Base-by-base conservation (phyloP, 1,284 basidiomycete genomes). In the Ceraceosorus bombacis region DNA sequence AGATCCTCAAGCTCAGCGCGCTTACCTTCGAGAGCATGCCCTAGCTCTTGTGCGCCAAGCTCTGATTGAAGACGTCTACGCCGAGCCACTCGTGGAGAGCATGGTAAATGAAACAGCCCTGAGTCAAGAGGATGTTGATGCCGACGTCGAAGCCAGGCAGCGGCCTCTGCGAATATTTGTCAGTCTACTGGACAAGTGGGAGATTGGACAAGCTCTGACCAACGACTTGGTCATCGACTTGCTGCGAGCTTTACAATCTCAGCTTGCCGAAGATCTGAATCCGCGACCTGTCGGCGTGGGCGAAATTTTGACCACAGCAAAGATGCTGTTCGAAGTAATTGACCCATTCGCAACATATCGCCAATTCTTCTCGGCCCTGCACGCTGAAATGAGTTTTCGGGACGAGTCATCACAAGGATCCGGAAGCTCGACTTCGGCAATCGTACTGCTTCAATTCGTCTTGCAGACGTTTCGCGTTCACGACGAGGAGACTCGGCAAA, bases 131-230 rank as follows among this genome's bases (percentile, higher is more conserved):
- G 6, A 46, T 17, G 46, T 17, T 52, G 85, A 84, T 0, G 80
- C 82, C 52, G 86, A 90, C 61, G 85, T 86, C 62, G 81, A 85
- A 0, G 87, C 88, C 63, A 85, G 87, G 0, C 84, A 80, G 61
- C 66, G 88, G 13, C 90, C 95, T 0, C 97, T 91, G 82, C 93
- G 93, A 78, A 88, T 97, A 52, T 94, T 96, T 77, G 86, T 97
- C 38, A 93, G 92, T 0, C 78, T 98, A 13, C 81, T 97, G 64
- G 95, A 99, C 79, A 95, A 95, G 78, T 96, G 90, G 88, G 92
- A 96, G 78, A 87, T 98, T 55, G 94, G 94, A 0, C 84, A 85
- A 15, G 82, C 84, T 0, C 79, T 98, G 37, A 93, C 91, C 0
- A 85, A 89, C 51, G 82, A 81, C 1, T 79, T 96, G 41, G 84